A percentile compares a stretch with the other conserved stretches of the same genome.
Conservation (phyloP, 129 eudicot genomes). For the Calendula officinalis region DNA sequence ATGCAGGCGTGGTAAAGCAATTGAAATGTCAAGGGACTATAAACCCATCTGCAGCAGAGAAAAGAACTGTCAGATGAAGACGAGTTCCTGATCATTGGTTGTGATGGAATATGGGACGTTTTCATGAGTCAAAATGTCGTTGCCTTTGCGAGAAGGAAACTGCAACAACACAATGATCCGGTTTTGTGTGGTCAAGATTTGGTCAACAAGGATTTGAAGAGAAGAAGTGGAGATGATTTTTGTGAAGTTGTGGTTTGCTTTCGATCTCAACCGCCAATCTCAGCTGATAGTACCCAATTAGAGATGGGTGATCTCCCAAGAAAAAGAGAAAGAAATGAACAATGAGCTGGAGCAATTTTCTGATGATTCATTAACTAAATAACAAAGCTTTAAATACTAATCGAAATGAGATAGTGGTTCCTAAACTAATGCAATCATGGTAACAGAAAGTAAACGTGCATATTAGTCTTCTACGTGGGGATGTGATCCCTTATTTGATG, state of each 20-base stretch:
- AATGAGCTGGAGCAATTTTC: too few species aligned
- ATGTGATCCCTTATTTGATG: too few species aligned
- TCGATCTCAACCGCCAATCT: constrained; percentile 63
- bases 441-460: too few species aligned
- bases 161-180: constrained; percentile 94
- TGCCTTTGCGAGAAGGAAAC: constrained; percentile 87
- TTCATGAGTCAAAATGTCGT: constrained; percentile 94
- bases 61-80: constrained; percentile 64
- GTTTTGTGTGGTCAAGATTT: constrained; percentile 67
- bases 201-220: constrained; percentile 79
- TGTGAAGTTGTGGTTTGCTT: constrained; percentile 87
- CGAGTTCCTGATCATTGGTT: constrained; percentile 93
- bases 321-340: too few species aligned
- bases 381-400: too few species aligned
- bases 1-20: constrained; percentile 88
- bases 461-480: too few species aligned
- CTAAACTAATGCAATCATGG: too few species aligned
- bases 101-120: constrained; percentile 97
- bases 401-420: too few species aligned
- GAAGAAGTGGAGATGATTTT: constrained; percentile 83
- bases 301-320: too few species aligned
- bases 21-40: constrained; percentile 94
- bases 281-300: too few species aligned
- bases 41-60: constrained; percentile 73
- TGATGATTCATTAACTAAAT: too few species aligned